Percentiles rank a stretch among this genome's conserved stretches.
Evolutionary conservation across 2,329 filamentous ascomycete genomes (phyloP).

Genomic region (Dichotomopilus funicola): DNA sequence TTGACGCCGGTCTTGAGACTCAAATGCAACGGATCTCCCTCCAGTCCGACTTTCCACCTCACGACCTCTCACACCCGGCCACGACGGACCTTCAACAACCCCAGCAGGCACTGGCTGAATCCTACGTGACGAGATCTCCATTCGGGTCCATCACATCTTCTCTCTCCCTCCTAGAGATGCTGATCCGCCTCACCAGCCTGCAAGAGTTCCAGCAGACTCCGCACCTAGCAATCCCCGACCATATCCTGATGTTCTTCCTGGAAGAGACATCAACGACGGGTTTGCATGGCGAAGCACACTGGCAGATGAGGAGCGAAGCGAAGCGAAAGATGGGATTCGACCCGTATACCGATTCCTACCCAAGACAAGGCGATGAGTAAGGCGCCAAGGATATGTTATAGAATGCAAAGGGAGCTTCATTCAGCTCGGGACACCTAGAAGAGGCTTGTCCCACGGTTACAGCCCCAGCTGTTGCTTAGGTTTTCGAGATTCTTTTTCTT

Average conservation of each 20-base stretch:
- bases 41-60: constrained; percentile 11
- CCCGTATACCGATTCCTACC: constrained; percentile 44
- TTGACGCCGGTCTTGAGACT: constrained; percentile 35
- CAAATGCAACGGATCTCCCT: constrained; percentile 38
- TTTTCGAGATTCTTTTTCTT: neutral
- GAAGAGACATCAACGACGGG: constrained; percentile 51
- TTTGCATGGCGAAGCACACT: constrained; percentile 39
- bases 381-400: neutral
- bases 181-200: constrained; percentile 76
- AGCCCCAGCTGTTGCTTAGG: neutral
- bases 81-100: constrained; percentile 11
- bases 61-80: neutral
- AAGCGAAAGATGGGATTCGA: constrained; percentile 49
- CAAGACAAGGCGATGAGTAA: constrained; percentile 10
- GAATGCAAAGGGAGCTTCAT: too few relatives aligned
- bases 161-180: constrained; percentile 76
- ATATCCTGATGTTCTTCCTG: constrained; percentile 83
- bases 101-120: constrained; percentile 19
- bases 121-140: constrained; percentile 38
- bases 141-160: constrained; percentile 49
- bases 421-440: too few relatives aligned
- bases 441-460: neutral
- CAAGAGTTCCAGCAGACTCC: constrained; percentile 89
- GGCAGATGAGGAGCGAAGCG: constrained; percentile 40
- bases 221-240: constrained; percentile 83